phyloP scores from a whole-genome alignment of 139 green algal species.

The Auxenochlorella pyrenoidosa region DNA sequence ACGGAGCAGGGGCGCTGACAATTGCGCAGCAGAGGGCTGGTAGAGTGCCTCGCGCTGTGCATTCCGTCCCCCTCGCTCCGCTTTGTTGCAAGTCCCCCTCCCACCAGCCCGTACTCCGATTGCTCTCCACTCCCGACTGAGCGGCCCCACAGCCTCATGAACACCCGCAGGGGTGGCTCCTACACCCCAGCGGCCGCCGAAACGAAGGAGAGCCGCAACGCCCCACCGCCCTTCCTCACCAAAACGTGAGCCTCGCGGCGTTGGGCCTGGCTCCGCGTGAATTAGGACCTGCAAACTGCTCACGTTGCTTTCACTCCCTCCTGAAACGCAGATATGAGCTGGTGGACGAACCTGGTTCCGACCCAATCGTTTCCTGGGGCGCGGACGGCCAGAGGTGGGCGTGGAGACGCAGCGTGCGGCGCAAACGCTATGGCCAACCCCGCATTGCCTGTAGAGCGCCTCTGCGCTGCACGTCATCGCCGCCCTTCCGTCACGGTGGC shows the following conservation, averaged over 20 bases:
- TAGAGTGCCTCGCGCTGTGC: too few species aligned
- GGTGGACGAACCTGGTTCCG: conserved; percentile 84
- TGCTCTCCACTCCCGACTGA: background rate
- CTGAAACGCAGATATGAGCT: conserved; percentile 88
- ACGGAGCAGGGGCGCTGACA: too few species aligned
- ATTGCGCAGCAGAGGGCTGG: too few species aligned
- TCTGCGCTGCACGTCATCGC: too few species aligned
- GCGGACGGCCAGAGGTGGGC: conserved; percentile 82
- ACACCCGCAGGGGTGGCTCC: conserved; percentile 19
- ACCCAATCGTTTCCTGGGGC: conserved; percentile 90
- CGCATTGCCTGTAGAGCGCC: background rate
- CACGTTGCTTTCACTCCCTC: background rate
- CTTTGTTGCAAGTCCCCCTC: background rate
- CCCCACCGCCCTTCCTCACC: conserved; percentile 42
- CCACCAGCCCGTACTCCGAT: too few species aligned
- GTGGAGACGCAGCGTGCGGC: background rate
- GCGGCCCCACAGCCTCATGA: conserved; percentile 8
- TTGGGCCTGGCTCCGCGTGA: background rate
- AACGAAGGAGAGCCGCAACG: background rate
- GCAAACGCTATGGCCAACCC: too few species aligned
- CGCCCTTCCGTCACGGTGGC: too few species aligned
- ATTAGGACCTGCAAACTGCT: background rate
- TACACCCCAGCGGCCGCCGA: conserved; percentile 3
- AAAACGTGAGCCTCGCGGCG: conserved; percentile 32
- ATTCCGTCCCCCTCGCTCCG: too few species aligned